Base-by-base conservation (phyloP, 2,329 filamentous ascomycete genomes). In the Thelonectria blattea region DNA sequence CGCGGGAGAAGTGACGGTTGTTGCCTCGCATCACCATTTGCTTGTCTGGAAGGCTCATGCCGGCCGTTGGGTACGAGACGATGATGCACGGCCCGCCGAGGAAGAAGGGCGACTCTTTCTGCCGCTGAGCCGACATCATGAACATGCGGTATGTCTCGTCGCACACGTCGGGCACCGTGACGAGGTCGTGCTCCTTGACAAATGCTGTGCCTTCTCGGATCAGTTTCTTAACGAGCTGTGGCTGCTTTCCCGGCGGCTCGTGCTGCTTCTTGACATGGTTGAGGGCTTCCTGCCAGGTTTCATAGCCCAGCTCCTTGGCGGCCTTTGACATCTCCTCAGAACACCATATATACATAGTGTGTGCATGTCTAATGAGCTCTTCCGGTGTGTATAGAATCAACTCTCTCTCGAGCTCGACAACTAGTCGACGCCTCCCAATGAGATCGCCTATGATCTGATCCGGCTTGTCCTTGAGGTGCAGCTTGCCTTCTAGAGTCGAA, bases 11-110 rank as follows among this genome's bases (percentile, higher is more conserved):
- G 66, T 85, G 82, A 1, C 78, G 77, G 65, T 85, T 86, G 72
- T 88, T 88, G 11, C 84, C 83, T 17, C 84, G 80, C 79, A 87
- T 82, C 54, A 81, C 81, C 85, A 87, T 87, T 64, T 83, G 68
- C 71, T 88, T 88, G 34, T 80, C 76, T 17, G 77, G 78, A 63
- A 87, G 83, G 5, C 73, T 64, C 83, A 86, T 86, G 27, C 73
- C 76, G 1, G 76, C 71, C 4, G 80, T 83, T 15, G 85, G 85
- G 55, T 86, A 87, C 0, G 85, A 82, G 3, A 87, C 83, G 47
- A 82, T 78, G 64, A 88, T 84, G 3, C 71, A 72, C 0, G 76
- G 73, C 0, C 85, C 85, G 5, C 85, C 85, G 0, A 87, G 78
- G 73, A 88, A 88, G 72, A 87, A 88, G 0, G 85, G 85, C 11